phyloP scores from a whole-genome alignment of 257 asterid genomes.

The Penstemon davidsonii region DNA sequence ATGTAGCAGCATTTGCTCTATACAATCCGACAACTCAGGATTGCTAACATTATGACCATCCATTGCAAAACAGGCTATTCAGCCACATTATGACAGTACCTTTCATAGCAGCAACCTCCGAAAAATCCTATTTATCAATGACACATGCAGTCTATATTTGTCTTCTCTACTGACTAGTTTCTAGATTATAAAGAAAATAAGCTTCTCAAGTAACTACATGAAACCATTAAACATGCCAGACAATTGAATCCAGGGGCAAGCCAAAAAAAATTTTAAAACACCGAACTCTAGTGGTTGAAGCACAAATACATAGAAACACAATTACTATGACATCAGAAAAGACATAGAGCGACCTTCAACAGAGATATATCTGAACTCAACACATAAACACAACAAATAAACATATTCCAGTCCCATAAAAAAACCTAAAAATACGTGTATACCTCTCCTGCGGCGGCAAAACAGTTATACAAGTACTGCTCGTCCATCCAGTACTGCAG shows the following conservation, averaged over 20 bases:
- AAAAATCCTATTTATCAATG: not conserved
- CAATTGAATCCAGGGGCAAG: not conserved
- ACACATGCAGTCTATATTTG: not conserved
- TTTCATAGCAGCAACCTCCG: not conserved
- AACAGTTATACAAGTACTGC: conserved; percentile 55
- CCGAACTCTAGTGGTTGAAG: not conserved
- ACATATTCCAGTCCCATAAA: not conserved
- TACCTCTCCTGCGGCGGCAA: conserved; percentile 75
- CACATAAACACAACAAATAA: not conserved
- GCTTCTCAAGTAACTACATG: conserved; percentile 1
- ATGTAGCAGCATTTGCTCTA: not conserved
- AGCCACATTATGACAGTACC: not conserved
- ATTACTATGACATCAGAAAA: not conserved
- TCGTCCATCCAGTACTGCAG: conserved; percentile 97
- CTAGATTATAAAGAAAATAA: not conserved
- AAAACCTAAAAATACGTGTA: not conserved
- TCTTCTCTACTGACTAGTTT: not conserved
- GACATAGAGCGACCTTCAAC: not conserved
- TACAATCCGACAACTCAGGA: conserved; percentile 5
- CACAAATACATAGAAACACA: not conserved
- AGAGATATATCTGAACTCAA: not conserved
- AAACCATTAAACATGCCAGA: no score
- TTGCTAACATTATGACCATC: not conserved
- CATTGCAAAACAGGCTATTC: not conserved
- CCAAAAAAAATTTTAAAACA: not conserved